Percentiles rank a stretch among this genome's conserved stretches.
Conservation (phyloP, 495 filamentous ascomycete species). For the Immersiella caudata region DNA sequence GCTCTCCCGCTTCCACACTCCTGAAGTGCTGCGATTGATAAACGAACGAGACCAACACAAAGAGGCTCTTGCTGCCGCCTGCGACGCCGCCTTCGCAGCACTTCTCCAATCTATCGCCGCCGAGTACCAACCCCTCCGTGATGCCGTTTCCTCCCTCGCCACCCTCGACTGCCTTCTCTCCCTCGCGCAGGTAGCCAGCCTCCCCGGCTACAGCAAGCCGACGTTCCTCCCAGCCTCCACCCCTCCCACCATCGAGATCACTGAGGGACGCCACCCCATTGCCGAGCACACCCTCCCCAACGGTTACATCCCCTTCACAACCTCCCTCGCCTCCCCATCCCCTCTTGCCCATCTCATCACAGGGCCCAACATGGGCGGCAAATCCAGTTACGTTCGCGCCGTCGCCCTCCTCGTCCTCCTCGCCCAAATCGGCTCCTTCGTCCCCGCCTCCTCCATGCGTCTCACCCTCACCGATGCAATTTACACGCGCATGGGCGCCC, state of each 20-base stretch:
- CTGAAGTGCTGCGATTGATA: conserved; percentile 78
- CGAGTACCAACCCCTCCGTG: conserved; percentile 86
- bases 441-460: conserved; percentile 73
- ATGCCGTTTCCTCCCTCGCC: conserved; percentile 82
- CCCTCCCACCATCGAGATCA: conserved; percentile 69
- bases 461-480: conserved; percentile 89
- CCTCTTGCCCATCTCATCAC: conserved; percentile 83
- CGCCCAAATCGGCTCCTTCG: conserved; percentile 92
- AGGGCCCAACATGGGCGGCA: conserved; percentile 98
- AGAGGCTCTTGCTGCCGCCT: conserved; percentile 88
- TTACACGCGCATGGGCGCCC: conserved; percentile 95
- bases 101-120: conserved; percentile 73
- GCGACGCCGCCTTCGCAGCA: conserved; percentile 76
- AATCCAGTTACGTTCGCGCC: conserved; percentile 91
- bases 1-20: conserved; percentile 90
- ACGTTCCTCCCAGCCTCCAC: conserved; percentile 63
- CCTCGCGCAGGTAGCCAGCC: conserved; percentile 76
- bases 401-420: conserved; percentile 91
- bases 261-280: conserved; percentile 89
- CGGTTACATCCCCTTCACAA: conserved; percentile 91
- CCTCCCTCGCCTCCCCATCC: conserved; percentile 61
- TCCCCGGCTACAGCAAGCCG: conserved; percentile 91
- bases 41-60: conserved; percentile 93
- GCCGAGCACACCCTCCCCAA: conserved; percentile 88
- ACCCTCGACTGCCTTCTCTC: conserved; percentile 89